Evolutionary conservation across 176 grass and related monocot species (phyloP).

Genomic region (Saccharum spontaneum): DNA sequence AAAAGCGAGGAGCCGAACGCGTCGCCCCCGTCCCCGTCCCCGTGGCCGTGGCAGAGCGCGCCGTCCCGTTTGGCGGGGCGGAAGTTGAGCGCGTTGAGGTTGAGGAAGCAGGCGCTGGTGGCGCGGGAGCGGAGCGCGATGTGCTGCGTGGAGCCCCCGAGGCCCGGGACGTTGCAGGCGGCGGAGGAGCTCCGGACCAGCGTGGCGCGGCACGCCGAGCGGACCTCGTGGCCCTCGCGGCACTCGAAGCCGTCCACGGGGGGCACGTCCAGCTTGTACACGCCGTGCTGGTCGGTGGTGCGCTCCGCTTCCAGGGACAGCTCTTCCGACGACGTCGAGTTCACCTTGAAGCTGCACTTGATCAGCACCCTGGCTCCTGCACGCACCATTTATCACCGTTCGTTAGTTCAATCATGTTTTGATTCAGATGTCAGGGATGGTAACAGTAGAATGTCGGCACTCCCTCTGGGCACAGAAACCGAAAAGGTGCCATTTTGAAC

Average conservation of each 20-base stretch:
- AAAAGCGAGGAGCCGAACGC: constrained; percentile 51
- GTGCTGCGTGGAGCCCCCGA: constrained; percentile 75
- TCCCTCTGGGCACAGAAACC: not conserved
- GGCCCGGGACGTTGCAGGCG: constrained; percentile 74
- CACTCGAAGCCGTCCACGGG: constrained; percentile 80
- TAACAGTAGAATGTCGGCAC: not conserved
- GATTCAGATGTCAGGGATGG: not conserved
- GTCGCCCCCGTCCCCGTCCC: too few species aligned
- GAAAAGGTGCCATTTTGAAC: not conserved
- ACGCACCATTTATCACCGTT: not conserved
- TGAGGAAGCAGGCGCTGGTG: constrained; percentile 76
- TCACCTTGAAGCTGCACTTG: constrained; percentile 84
- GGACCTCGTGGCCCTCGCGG: constrained; percentile 73
- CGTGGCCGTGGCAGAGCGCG: constrained; percentile 43
- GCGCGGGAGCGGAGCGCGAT: constrained; percentile 63
- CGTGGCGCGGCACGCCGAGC: constrained; percentile 77
- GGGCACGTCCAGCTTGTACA: constrained; percentile 94
- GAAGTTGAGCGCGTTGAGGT: constrained; percentile 95
- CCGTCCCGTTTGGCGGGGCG: constrained; percentile 57
- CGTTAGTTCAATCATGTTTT: not conserved
- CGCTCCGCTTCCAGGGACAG: constrained; percentile 85
- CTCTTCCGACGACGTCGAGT: constrained; percentile 56
- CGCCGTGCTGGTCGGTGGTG: constrained; percentile 80
- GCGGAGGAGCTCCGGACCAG: constrained; percentile 66
- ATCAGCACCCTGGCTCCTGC: constrained; percentile 82